Conservation (phyloP, 1,139 yeast species). For the Sugiyamaella japonica region DNA sequence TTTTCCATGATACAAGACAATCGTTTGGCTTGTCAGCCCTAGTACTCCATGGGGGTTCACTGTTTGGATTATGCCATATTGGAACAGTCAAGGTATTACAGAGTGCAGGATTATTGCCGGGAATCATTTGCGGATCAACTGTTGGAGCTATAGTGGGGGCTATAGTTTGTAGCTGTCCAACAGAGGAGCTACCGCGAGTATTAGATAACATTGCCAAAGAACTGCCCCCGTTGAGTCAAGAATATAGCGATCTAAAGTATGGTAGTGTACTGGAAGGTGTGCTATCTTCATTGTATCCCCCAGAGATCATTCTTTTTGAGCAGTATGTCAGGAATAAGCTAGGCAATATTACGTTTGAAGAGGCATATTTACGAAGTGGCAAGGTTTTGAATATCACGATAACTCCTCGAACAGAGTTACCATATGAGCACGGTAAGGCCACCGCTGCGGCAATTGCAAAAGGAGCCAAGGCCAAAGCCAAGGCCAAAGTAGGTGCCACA, state of each 20-base stretch:
- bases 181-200: constrained; percentile 49
- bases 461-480: background rate
- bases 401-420: constrained; percentile 49
- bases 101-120: constrained; percentile 71
- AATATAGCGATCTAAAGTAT: constrained; percentile 31
- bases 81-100: constrained; percentile 87
- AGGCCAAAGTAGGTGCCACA: constrained; percentile 3
- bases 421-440: background rate
- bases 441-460: background rate
- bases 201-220: constrained; percentile 45
- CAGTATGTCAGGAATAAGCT: constrained; percentile 75
- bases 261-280: constrained; percentile 39
- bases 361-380: constrained; percentile 79
- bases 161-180: constrained; percentile 67
- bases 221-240: constrained; percentile 44
- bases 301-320: constrained; percentile 75
- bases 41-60: constrained; percentile 88
- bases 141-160: constrained; percentile 94
- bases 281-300: constrained; percentile 73
- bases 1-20: constrained; percentile 87
- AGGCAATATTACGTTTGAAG: constrained; percentile 88
- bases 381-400: constrained; percentile 80
- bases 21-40: constrained; percentile 89
- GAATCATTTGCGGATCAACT: constrained; percentile 89
- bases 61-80: constrained; percentile 88